phyloP scores from a whole-genome alignment of 495 filamentous ascomycete genomes.

The Aspergillus hancockii region DNA sequence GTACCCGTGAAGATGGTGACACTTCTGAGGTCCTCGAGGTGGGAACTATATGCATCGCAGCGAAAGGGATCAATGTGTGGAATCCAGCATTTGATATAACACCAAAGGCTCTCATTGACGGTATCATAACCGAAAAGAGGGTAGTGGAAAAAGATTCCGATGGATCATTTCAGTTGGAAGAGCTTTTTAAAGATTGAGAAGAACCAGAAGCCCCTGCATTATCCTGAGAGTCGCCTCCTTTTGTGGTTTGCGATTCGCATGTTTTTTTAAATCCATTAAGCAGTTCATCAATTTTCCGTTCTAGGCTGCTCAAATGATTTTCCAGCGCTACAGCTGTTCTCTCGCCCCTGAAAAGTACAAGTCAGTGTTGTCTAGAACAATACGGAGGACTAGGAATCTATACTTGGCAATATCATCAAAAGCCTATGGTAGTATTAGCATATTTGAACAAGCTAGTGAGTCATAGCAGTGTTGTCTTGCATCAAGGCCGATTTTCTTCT shows the following conservation, averaged over 20 bases:
- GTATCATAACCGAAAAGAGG: conserved; percentile 89
- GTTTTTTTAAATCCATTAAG: conserved; percentile 47
- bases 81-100: conserved; percentile 98
- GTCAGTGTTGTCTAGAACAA: conserved; percentile 1
- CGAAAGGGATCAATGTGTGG: conserved; percentile 81
- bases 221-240: conserved; percentile 6
- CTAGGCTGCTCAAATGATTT: conserved; percentile 51
- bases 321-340: conserved; percentile 57
- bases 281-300: conserved; percentile 60
- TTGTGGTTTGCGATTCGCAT: conserved; percentile 10
- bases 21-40: conserved; percentile 52
- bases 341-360: conserved; percentile 47
- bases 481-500: background rate
- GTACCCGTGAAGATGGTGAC: conserved; percentile 57
- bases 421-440: background rate
- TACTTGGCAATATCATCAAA: conserved; percentile 11
- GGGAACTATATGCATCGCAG: conserved; percentile 77
- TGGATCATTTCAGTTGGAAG: conserved; percentile 72
- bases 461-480: background rate
- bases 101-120: conserved; percentile 82
- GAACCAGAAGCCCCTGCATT: conserved; percentile 7
- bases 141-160: conserved; percentile 75
- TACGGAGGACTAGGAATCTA: background rate
- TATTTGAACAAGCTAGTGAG: background rate
- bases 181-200: conserved; percentile 46